Evolutionary conservation across 331 rosid genomes (phyloP), one percentile per base, ranked within the genome.

Genomic region (Quercus lobata): DNA sequence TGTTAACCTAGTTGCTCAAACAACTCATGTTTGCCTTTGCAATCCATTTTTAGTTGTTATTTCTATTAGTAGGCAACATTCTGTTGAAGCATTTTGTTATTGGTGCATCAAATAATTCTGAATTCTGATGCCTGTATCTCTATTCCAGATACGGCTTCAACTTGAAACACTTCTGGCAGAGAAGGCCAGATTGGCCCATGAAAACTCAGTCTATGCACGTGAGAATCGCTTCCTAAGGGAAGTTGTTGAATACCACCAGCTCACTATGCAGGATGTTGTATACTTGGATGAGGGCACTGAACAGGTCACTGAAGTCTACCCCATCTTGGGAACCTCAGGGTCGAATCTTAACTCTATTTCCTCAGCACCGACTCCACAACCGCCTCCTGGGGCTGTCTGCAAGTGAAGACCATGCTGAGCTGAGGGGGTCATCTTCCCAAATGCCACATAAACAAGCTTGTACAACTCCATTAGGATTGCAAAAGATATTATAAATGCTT

Each of bases 181-280:
- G 81, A 96, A 96, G 80, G 96, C 99, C 61, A 97, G 99, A 27
- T 83, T 96, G 85, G 98, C 99, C 15, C 90, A 89, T 17, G 99
- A 96, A 78, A 96, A 96, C 83, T 93, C 99, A 3, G 87, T 90
- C 18, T 93, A 83, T 80, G 97, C 99, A 16, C 92, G 98, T 8
- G 99, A 93, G 88, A 96, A 96, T 72, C 94, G 97, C 72, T 96
- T 96, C 87, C 82, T 96, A 3, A 82, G 98, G 88, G 99, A 96
- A 84, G 90, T 96, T 72, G 99, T 96, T 7, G 99, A 96, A 78
- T 96, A 93, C 78, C 98, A 96, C 82, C 99, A 95, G 83, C 98
- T 95, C 57, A 95, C 98, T 1, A 95, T 95, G 98, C 98, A 95
- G 81, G 99, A 95, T 81, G 99, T 95, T 55, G 89, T 95, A 80